A percentile compares a stretch with the other conserved stretches of the same genome.
phyloP scores from a whole-genome alignment of 164 flowering plant genomes.

The Piper longum region DNA sequence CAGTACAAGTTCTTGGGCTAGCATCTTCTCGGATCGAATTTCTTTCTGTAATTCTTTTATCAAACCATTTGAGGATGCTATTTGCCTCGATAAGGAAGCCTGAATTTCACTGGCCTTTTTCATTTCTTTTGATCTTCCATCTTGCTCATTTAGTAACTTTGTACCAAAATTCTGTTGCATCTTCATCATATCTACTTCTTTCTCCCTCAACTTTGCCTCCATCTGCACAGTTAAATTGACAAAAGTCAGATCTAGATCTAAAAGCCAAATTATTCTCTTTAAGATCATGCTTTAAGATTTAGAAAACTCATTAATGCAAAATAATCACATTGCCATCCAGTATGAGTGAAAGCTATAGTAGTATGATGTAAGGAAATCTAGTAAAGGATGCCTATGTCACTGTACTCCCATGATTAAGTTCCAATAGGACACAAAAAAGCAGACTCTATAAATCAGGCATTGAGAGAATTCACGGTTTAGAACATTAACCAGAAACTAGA shows the following conservation, averaged over 20 bases:
- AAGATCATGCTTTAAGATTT: neutral
- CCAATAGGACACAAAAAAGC: too few species aligned
- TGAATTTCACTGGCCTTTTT: conserved; percentile 25
- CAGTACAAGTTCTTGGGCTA: conserved; percentile 33
- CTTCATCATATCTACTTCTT: conserved; percentile 21
- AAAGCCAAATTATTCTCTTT: too few species aligned
- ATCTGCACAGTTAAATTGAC: conserved; percentile 32
- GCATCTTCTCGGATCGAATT: conserved; percentile 43
- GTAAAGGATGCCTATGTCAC: neutral
- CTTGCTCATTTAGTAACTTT: conserved; percentile 23
- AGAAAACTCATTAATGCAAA: neutral
- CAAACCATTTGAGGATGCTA: conserved; percentile 26
- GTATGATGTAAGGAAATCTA: neutral
- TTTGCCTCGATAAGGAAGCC: conserved; percentile 20
- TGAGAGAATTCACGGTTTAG: too few species aligned
- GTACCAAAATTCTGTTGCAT: conserved; percentile 21
- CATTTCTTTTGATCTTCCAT: conserved; percentile 16
- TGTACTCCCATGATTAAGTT: too few species aligned
- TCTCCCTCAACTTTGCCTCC: conserved; percentile 37
- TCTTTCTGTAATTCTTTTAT: conserved; percentile 37
- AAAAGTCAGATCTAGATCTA: neutral
- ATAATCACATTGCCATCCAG: neutral
- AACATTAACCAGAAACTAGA: too few species aligned
- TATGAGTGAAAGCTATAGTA: neutral
- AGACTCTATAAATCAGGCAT: too few species aligned